phyloP scores from a whole-genome alignment of 1,139 yeast species.

The Geotrichum aggregatum region DNA sequence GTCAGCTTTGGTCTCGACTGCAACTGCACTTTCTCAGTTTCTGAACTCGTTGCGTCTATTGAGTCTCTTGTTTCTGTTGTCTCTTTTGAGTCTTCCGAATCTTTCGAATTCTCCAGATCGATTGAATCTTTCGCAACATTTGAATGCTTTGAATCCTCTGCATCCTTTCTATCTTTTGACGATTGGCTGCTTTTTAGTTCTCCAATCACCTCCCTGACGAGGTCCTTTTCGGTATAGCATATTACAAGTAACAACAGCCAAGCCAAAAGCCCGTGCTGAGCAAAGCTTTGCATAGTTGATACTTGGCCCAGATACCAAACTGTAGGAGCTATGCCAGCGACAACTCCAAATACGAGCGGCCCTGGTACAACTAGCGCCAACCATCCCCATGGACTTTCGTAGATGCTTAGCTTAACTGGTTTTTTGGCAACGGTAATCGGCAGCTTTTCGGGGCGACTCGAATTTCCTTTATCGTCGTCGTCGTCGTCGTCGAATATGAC shows the following conservation, averaged over 20 bases:
- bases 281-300: conserved; percentile 6
- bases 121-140: too few relatives aligned
- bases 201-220: too few relatives aligned
- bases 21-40: too few relatives aligned
- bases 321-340: conserved; percentile 11
- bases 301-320: conserved; percentile 15
- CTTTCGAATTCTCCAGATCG: too few relatives aligned
- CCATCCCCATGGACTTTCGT: conserved; percentile 17
- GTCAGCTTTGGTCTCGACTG: too few relatives aligned
- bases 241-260: conserved; percentile 1
- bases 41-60: too few relatives aligned
- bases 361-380: conserved; percentile 7
- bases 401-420: not conserved
- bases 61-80: too few relatives aligned
- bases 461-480: not conserved
- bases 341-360: conserved; percentile 12
- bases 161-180: conserved; percentile 2
- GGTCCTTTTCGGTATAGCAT: not conserved
- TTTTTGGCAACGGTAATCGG: too few relatives aligned
- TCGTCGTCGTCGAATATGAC: not conserved
- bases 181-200: conserved; percentile 11
- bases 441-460: too few relatives aligned
- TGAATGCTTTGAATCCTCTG: not conserved
- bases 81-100: too few relatives aligned
- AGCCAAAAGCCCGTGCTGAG: conserved; percentile 9